Evolutionary conservation across 192 early-diverging fungal genomes (phyloP).

Genomic region (Entomortierella chlamydospora): DNA sequence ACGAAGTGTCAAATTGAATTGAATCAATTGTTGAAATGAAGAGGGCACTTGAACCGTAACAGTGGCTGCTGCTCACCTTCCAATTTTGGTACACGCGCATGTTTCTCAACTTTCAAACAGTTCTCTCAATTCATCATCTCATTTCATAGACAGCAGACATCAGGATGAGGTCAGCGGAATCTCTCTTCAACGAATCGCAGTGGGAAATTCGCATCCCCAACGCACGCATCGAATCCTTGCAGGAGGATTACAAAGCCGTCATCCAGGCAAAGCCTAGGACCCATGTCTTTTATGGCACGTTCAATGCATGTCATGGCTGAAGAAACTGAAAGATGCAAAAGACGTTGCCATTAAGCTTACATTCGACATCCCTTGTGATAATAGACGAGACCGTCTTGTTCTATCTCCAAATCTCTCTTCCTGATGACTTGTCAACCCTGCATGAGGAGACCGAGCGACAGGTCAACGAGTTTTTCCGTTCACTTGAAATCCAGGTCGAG

Average conservation of each 20-base stretch:
- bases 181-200: constrained; percentile 52
- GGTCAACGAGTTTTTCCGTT: constrained; percentile 57
- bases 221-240: constrained; percentile 33
- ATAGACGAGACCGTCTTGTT: constrained; percentile 55
- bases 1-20: too few relatives aligned
- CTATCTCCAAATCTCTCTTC: constrained; percentile 51
- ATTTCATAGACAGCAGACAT: not conserved
- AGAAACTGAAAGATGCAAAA: too few relatives aligned
- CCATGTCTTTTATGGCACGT: constrained; percentile 56
- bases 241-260: constrained; percentile 48
- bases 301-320: constrained; percentile 1
- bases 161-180: constrained; percentile 52
- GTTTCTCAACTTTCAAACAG: not conserved
- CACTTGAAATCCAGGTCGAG: constrained; percentile 66
- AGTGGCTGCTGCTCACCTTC: not conserved
- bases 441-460: constrained; percentile 38
- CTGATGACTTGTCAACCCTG: constrained; percentile 50
- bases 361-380: not conserved
- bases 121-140: not conserved
- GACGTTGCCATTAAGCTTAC: not conserved
- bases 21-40: too few relatives aligned
- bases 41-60: not conserved
- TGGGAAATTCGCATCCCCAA: constrained; percentile 56
- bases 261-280: constrained; percentile 49
- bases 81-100: not conserved